Conservation (phyloP, 1,139 yeast species). For the Candida gigantensis region DNA sequence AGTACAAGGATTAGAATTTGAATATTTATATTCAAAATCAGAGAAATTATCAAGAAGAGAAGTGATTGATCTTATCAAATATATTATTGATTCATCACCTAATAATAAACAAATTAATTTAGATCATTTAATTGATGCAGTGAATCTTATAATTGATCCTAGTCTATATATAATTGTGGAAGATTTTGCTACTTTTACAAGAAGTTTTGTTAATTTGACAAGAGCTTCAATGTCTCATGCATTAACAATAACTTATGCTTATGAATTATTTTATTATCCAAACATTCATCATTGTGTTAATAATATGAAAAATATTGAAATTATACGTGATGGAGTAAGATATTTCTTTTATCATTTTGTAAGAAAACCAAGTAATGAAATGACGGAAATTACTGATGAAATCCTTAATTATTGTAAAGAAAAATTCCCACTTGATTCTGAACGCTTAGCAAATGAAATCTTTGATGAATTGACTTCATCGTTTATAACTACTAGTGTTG, state of each 20-base stretch:
- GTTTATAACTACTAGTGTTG: background rate
- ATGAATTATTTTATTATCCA: constrained; percentile 8
- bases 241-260: constrained; percentile 10
- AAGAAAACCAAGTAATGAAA: constrained; percentile 1
- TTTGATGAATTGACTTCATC: constrained; percentile 3
- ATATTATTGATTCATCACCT: constrained; percentile 2
- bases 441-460: background rate
- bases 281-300: constrained; percentile 1
- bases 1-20: constrained; percentile 7
- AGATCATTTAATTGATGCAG: background rate
- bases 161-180: background rate
- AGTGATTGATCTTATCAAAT: constrained; percentile 7
- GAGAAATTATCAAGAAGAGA: constrained; percentile 2
- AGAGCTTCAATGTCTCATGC: constrained; percentile 4
- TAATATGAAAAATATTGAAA: background rate
- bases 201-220: background rate
- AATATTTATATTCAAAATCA: constrained; percentile 5
- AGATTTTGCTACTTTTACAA: constrained; percentile 1
- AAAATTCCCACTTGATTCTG: constrained; percentile 1
- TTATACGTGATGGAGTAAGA: constrained; percentile 1
- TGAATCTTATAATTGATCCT: background rate
- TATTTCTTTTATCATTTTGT: background rate
- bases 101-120: background rate
- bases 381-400: constrained; percentile 1
- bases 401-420: constrained; percentile 1